phyloP scores from a whole-genome alignment of 2,329 filamentous ascomycete genomes.

The Atkinsonella texensis region DNA sequence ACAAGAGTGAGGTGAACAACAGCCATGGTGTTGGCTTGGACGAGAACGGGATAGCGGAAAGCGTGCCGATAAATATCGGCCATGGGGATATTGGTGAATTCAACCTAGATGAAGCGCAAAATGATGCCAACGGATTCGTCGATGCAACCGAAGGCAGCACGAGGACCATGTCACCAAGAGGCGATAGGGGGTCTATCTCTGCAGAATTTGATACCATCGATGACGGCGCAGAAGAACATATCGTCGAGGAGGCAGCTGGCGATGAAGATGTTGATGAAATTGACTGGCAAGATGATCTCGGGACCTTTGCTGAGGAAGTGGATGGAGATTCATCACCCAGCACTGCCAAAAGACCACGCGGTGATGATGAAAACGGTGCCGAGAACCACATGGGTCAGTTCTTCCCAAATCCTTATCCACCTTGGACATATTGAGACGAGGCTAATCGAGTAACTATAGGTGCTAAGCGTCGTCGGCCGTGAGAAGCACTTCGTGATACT shows the following conservation, averaged over 20 bases:
- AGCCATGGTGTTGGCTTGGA: constrained; percentile 3
- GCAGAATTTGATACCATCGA: not conserved
- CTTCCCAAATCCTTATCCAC: not conserved
- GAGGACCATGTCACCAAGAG: constrained; percentile 8
- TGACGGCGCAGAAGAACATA: not conserved
- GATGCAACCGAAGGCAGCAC: constrained; percentile 1
- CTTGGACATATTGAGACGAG: not conserved
- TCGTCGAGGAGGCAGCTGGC: not conserved
- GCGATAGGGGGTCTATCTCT: constrained; percentile 17
- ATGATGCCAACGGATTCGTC: not conserved
- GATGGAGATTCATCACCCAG: constrained; percentile 2
- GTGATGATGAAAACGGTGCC: constrained; percentile 8
- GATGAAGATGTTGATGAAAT: constrained; percentile 8
- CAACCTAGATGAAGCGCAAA: constrained; percentile 7
- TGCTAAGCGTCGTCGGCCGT: constrained; percentile 11
- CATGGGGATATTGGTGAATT: constrained; percentile 12
- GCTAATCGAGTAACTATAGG: constrained; percentile 8
- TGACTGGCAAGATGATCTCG: constrained; percentile 11
- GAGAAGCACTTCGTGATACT: constrained; percentile 3
- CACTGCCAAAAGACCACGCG: constrained; percentile 9
- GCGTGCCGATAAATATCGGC: not conserved
- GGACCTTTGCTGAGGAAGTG: not conserved
- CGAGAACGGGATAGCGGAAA: not conserved
- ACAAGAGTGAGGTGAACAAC: not conserved
- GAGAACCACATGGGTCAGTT: constrained; percentile 10